Evolutionary conservation across 2,329 filamentous ascomycete genomes (phyloP), one percentile per base, ranked within the genome.

Genomic region (Penicillium olsonii): DNA sequence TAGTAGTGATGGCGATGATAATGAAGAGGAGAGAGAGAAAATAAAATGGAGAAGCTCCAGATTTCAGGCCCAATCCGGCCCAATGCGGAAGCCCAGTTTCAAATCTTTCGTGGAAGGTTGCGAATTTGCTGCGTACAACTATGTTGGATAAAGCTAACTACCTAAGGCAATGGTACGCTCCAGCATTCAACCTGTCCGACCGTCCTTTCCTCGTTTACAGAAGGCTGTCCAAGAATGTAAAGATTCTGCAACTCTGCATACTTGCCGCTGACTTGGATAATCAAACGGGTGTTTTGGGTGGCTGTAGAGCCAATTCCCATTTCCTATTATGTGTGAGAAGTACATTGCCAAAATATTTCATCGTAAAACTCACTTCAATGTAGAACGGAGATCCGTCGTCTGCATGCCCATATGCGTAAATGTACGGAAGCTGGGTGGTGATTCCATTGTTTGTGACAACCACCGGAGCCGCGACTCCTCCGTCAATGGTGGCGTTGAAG

Each of bases 401-500:
- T n/a, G 44, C 44, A 20, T 47, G 44, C 12, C 44, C 44, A 37
- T 47, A 47, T 20, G 44, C 44, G 20, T 41, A 47, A 8, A 47
- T 26, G 9, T 14, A 47, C 9, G 44, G 37, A 5, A 47, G 9
- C 27, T 47, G 44, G n/a, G 44, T 15, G 18, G 24, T 40, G n/a
- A 26, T 41, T 7, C 37, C 37, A 29, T 47, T 31, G 33, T n/a
- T 47, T 20, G 11, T 47, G 38, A 48, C 22, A 33, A 48, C 12
- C 17, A 48, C 37, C 11, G 45, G 45, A 26, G 45, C 45, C 5
- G 45, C 45, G 18, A 48, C 22, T n/a, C 45, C 45, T n/a, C 45
- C 45, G 17, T 48, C 45, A 29, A 48, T 48, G 14, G 45, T 48
- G 3, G 45, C 45, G 17, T 48, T 48, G 22, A 48, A 48, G 24